Conservation (phyloP, 345 rosid species). For the Gossypium herbaceum region DNA sequence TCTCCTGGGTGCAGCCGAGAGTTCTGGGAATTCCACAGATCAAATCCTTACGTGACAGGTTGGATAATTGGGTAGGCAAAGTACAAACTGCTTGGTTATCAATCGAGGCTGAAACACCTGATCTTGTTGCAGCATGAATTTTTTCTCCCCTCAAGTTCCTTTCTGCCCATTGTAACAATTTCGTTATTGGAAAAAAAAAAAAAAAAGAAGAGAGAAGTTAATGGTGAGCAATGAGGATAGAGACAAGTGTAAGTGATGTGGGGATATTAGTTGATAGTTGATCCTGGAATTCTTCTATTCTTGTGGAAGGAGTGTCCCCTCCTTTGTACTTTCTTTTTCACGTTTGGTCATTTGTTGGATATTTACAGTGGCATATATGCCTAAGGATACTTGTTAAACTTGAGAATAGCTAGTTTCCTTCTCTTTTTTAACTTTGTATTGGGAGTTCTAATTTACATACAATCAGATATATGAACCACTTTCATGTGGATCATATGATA, state of each 20-base stretch:
- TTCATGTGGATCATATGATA: not conserved
- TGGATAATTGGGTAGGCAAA: conserved; percentile 79
- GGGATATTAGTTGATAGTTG: not conserved
- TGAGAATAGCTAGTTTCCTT: not conserved
- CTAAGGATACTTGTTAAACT: not conserved
- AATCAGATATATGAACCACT: not conserved
- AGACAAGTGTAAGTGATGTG: not conserved
- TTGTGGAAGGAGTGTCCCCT: conserved; percentile 7
- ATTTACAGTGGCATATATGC: not conserved
- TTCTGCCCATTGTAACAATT: conserved; percentile 19
- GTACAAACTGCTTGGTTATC: conserved; percentile 80
- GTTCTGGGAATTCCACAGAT: conserved; percentile 93
- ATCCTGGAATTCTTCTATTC: not conserved
- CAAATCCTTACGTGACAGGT: conserved; percentile 72
- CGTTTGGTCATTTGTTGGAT: not conserved
- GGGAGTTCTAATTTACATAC: not conserved
- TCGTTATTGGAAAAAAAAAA: not conserved
- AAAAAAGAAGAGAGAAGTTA: not conserved
- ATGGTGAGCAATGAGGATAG: conserved; percentile 5
- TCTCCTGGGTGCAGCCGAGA: conserved; percentile 99
- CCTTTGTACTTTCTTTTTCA: not conserved
- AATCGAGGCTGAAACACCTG: conserved; percentile 97
- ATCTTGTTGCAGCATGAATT: conserved; percentile 67
- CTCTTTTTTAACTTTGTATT: conserved; percentile 1
- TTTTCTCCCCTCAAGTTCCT: conserved; percentile 7